These are phyloP conservation scores for Arthrobotrys entomopaga DNA, from an alignment of 2,329 filamentous ascomycete genomes.

Conservation along the genomic window DNA sequence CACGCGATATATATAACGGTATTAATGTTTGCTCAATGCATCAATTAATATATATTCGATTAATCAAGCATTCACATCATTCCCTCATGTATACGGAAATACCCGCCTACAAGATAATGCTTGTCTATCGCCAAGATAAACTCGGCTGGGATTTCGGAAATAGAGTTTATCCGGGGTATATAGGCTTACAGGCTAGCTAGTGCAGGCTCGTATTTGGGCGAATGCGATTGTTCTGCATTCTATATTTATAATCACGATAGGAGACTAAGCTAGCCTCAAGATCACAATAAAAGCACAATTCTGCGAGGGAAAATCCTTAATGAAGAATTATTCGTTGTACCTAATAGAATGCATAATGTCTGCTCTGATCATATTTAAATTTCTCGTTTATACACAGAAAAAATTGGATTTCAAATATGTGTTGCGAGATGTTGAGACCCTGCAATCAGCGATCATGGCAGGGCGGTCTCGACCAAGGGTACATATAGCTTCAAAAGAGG, in stretches of 20 bases:
- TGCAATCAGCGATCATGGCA: not conserved
- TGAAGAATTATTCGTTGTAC: too few species aligned
- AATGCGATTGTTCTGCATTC: slow-evolving; percentile 6
- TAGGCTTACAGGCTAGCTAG: not conserved
- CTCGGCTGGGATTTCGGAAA: slow-evolving; percentile 9
- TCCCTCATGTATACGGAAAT: not conserved
- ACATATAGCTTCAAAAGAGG: slow-evolving; percentile 16
- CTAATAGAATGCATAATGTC: too few species aligned
- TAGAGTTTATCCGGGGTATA: slow-evolving; percentile 42
- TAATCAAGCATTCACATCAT: not conserved
- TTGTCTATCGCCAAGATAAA: not conserved
- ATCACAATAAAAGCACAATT: too few species aligned
- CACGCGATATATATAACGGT: slow-evolving; percentile 3
- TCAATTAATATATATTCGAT: too few species aligned
- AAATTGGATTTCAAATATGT: too few species aligned
- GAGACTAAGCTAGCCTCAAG: too few species aligned
- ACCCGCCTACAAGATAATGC: not conserved
- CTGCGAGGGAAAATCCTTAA: too few species aligned
- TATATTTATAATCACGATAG: slow-evolving; percentile 2
- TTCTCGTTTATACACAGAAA: too few species aligned
- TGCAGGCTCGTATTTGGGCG: not conserved
- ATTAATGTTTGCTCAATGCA: not conserved
- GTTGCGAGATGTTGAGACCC: too few species aligned
- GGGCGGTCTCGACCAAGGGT: slow-evolving; percentile 1
- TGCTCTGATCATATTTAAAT: too few species aligned